phyloP scores from a whole-genome alignment of 805 yeast genomes.

The Lachancea waltii region DNA sequence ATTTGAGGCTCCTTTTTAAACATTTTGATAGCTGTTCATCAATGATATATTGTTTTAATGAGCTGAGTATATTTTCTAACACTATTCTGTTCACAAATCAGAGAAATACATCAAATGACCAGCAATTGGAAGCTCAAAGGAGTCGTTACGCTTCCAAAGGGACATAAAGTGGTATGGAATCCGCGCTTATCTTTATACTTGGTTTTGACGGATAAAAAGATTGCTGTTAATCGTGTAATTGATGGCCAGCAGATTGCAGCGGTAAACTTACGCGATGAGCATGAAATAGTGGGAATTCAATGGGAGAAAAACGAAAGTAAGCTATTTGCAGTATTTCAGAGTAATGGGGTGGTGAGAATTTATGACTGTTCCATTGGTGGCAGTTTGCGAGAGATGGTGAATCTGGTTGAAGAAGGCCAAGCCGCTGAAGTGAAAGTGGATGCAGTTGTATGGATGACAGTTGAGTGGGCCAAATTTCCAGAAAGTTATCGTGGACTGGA shows the following conservation, averaged over 20 bases:
- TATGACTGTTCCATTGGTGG: constrained; percentile 36
- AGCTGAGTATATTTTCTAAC: no score
- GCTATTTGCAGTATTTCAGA: constrained; percentile 41
- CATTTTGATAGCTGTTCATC: constrained; percentile 22
- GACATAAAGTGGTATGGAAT: constrained; percentile 12
- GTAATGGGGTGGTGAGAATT: constrained; percentile 45
- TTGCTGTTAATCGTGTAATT: constrained; percentile 14
- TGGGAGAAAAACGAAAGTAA: constrained; percentile 26
- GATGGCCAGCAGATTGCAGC: constrained; percentile 18
- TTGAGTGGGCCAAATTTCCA: neutral
- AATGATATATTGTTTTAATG: no score
- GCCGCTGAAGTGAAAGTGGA: neutral
- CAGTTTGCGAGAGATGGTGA: constrained; percentile 19
- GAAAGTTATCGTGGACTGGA: constrained; percentile 10
- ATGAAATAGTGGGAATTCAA: constrained; percentile 12
- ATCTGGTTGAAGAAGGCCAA: constrained; percentile 10
- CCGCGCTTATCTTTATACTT: constrained; percentile 16
- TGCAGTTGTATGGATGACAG: constrained; percentile 2
- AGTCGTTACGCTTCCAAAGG: constrained; percentile 1
- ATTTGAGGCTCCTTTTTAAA: constrained; percentile 38
- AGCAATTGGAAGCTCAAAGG: constrained; percentile 4
- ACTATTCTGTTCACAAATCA: no score
- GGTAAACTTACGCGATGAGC: constrained; percentile 18
- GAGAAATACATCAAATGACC: neutral
- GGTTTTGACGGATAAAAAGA: constrained; percentile 11